Conservation (phyloP, 2,329 filamentous ascomycete genomes). For the Verticillium nonalfalfae region DNA sequence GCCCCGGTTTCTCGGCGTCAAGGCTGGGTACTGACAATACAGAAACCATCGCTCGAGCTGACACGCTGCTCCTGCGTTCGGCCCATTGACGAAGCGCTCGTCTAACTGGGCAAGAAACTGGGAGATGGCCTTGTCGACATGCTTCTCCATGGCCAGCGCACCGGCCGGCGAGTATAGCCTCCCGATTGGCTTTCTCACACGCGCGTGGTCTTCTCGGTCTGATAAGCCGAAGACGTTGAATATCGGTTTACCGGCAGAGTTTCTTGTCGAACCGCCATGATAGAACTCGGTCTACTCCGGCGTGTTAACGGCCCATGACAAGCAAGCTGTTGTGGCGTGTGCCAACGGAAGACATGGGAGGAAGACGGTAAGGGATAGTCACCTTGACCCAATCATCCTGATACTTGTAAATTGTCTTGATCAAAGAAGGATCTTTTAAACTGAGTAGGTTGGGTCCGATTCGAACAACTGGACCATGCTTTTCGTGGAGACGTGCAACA, state of each 20-base stretch:
- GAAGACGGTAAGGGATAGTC: too few species aligned
- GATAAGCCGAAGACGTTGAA: slow-evolving; percentile 30
- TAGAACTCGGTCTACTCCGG: slow-evolving; percentile 28
- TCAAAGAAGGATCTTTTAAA: neutral
- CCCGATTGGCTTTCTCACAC: slow-evolving; percentile 27
- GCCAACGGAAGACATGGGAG: too few species aligned
- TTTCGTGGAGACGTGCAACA: slow-evolving; percentile 22
- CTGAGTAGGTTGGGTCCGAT: slow-evolving; percentile 22
- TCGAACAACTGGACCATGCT: slow-evolving; percentile 24
- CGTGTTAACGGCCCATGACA: neutral
- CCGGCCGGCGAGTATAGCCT: slow-evolving; percentile 24
- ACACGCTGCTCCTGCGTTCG: slow-evolving; percentile 12
- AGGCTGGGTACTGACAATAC: neutral
- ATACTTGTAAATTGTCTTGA: neutral
- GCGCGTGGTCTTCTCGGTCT: slow-evolving; percentile 22
- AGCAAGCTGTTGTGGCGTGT: too few species aligned
- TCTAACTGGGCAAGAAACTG: slow-evolving; percentile 35
- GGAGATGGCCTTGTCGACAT: slow-evolving; percentile 45
- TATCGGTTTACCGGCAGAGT: slow-evolving; percentile 23
- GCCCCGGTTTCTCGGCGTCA: neutral
- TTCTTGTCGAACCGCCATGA: slow-evolving; percentile 22
- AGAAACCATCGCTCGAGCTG: slow-evolving; percentile 40
- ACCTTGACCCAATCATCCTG: neutral
- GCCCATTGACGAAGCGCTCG: slow-evolving; percentile 10
- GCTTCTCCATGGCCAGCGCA: slow-evolving; percentile 19